Base-by-base conservation (phyloP, 2,329 filamentous ascomycete genomes). In the Teratosphaeria pseudoeucalypti region DNA sequence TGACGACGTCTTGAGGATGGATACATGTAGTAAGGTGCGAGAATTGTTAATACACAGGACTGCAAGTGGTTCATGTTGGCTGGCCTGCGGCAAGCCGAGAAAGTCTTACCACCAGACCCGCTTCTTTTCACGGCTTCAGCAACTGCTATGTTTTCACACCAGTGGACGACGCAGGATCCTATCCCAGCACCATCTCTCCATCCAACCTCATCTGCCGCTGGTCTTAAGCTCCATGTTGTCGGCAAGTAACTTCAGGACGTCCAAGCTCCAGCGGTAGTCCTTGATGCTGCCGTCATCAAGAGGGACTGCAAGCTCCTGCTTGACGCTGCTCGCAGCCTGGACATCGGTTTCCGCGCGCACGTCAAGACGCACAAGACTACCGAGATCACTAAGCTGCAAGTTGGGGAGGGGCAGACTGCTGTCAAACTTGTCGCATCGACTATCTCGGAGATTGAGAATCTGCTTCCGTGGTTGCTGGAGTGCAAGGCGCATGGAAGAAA, bases 291-390 rank as follows among this genome's bases (percentile, higher is more conserved):
- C 3, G 84, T 86, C 52, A 75, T 90, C 27, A 77, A 81, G 58
- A 76, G 79, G 55, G 90, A 92, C 68, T 92, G 89, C 72, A 73
- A 78, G 61, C 78, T 82, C 39, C 92, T 94, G 87, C 81, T 90
- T 6, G 77, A 84, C 12, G 82, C 87, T 0, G 80, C 82, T 14
- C 71, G 79, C 49, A 74, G 75, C 56, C 74, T 92, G 14, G 77
- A 79, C 0, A 77, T 92, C 27, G 81, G 79, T 6, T 92, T 90
- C 77, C 79, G 89, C 60, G 85, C 87, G 1, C 89, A 94, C 71
- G 84, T 92, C 61, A 94, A 94, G 75, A 91, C 88, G 26, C 89
- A 94, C 72, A 94, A 94, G 85, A 90, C 88, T 0, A 75, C 77
- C 6, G 82, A 90, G 71, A 73, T 89, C 56, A 81, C 86, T 2